These are phyloP conservation scores for Gossypium longicalyx DNA, from an alignment of 345 rosid species.

Conservation along the genomic window DNA sequence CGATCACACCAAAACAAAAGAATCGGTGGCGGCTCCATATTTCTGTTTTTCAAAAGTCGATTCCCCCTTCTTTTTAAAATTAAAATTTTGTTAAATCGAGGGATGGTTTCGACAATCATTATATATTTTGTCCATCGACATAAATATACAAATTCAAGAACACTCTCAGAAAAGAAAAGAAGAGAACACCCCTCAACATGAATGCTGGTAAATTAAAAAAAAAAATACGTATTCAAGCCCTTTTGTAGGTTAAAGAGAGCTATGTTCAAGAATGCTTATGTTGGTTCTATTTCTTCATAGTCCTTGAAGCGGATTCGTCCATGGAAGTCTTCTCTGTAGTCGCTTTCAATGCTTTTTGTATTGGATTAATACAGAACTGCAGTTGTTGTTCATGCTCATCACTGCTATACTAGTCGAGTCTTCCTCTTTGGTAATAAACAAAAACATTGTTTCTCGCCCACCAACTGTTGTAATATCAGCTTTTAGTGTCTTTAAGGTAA, in stretches of 20 bases:
- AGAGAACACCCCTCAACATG: slow-evolving; percentile 1
- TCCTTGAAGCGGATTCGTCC: slow-evolving; percentile 66
- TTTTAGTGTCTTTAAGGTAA: slow-evolving; percentile 73
- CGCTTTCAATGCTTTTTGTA: slow-evolving; percentile 34
- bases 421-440: slow-evolving; percentile 83
- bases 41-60: too few relatives aligned
- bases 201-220: background rate
- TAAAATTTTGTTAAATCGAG: too few relatives aligned
- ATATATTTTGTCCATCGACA: background rate
- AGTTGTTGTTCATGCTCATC: slow-evolving; percentile 32
- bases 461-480: slow-evolving; percentile 91
- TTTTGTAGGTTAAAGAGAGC: slow-evolving; percentile 41
- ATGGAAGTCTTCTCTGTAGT: slow-evolving; percentile 77
- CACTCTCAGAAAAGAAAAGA: background rate
- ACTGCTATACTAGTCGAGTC: slow-evolving; percentile 22
- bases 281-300: slow-evolving; percentile 78
- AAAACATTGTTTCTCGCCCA: slow-evolving; percentile 76
- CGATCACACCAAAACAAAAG: too few relatives aligned
- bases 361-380: slow-evolving; percentile 43
- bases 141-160: background rate
- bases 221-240: background rate
- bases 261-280: slow-evolving; percentile 61
- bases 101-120: too few relatives aligned
- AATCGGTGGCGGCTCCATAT: too few relatives aligned
- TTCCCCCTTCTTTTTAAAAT: too few relatives aligned